Conservation (phyloP, 371 early-diverging fungal genomes). For the Parasitella parasitica region DNA sequence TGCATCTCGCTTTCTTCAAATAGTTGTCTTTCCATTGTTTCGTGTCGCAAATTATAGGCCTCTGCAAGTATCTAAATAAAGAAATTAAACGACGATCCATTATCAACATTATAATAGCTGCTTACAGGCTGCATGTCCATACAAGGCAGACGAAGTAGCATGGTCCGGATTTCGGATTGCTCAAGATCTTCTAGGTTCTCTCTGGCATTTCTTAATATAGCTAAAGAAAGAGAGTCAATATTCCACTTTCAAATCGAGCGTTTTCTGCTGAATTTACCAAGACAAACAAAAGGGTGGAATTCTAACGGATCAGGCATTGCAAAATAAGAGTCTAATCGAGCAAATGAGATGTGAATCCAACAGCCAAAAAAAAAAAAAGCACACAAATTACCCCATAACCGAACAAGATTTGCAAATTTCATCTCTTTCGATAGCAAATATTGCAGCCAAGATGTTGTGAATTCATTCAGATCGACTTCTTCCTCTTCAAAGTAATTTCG, state of each 20-base stretch:
- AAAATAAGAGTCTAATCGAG: conserved; percentile 64
- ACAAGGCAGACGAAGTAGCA: conserved; percentile 70
- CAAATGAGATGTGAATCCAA: not conserved
- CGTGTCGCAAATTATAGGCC: conserved; percentile 64
- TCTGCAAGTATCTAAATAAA: conserved; percentile 54
- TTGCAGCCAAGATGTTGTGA: conserved; percentile 80
- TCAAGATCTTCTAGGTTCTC: conserved; percentile 83
- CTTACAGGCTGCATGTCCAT: conserved; percentile 66
- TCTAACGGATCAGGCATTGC: conserved; percentile 65
- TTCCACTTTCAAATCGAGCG: no score
- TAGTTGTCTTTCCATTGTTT: conserved; percentile 58
- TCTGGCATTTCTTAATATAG: conserved; percentile 57
- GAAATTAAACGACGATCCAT: not conserved
- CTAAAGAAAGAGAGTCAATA: conserved; percentile 15
- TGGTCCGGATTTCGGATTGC: conserved; percentile 79
- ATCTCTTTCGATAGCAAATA: conserved; percentile 74
- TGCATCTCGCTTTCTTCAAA: conserved; percentile 24
- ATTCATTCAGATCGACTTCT: conserved; percentile 82
- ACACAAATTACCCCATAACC: conserved; percentile 78
- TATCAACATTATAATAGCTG: not conserved
- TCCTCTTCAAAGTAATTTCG: conserved; percentile 90
- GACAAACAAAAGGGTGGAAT: conserved; percentile 70
- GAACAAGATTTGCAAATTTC: conserved; percentile 68
- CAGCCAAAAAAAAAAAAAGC: no score
- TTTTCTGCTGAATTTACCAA: conserved; percentile 30